Conservation (phyloP, 1,139 yeast genomes). For the Candida pseudoviswanathii region DNA sequence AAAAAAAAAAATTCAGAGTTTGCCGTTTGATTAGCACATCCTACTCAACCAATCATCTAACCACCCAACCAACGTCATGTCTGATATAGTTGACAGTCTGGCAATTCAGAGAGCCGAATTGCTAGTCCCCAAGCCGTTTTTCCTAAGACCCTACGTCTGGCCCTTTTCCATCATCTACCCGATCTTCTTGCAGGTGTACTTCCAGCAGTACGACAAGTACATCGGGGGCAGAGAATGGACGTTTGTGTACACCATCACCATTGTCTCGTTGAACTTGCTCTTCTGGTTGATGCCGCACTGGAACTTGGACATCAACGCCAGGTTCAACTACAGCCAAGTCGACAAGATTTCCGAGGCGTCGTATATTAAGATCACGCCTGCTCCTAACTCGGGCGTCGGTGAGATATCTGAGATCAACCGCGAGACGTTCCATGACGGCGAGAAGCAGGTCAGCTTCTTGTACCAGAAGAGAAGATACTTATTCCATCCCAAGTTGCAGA, state of each 20-base stretch:
- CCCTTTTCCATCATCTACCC: slow-evolving; percentile 87
- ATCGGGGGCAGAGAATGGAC: slow-evolving; percentile 87
- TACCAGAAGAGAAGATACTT: slow-evolving; percentile 94
- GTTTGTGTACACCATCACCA: slow-evolving; percentile 76
- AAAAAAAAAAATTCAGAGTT: slow-evolving; percentile 4
- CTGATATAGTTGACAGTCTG: slow-evolving; percentile 53
- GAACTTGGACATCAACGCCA: slow-evolving; percentile 73
- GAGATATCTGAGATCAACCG: slow-evolving; percentile 71
- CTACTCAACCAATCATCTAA: not conserved
- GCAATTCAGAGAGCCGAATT: slow-evolving; percentile 67
- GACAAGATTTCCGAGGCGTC: slow-evolving; percentile 60
- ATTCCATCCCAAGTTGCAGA: slow-evolving; percentile 53
- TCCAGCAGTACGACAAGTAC: slow-evolving; percentile 72
- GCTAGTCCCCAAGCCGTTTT: slow-evolving; percentile 65
- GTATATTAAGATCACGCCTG: slow-evolving; percentile 75
- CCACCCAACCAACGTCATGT: slow-evolving; percentile 23
- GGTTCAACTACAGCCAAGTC: slow-evolving; percentile 69
- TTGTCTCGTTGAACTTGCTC: slow-evolving; percentile 72
- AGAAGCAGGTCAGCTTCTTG: slow-evolving; percentile 67
- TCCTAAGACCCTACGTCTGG: slow-evolving; percentile 77
- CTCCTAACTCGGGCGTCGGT: slow-evolving; percentile 83
- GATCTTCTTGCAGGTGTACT: slow-evolving; percentile 65
- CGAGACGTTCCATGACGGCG: slow-evolving; percentile 59
- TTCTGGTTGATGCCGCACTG: slow-evolving; percentile 94
- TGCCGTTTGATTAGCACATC: slow-evolving; percentile 3